These are phyloP conservation scores for Elsinoe ampelina DNA, from an alignment of 2,329 filamentous ascomycete species.

Conservation along the genomic window DNA sequence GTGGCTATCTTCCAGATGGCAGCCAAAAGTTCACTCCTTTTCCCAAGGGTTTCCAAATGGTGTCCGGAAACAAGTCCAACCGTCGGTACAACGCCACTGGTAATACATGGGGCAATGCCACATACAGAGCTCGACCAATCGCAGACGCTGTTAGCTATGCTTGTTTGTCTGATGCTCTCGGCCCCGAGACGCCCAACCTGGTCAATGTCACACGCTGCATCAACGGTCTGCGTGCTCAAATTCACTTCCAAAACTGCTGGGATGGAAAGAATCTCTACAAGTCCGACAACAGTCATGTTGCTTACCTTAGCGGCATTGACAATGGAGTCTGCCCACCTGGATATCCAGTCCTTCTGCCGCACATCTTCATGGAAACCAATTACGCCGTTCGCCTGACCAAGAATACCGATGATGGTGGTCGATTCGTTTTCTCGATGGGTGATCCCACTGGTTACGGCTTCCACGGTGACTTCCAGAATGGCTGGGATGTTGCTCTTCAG, in stretches of 20 bases:
- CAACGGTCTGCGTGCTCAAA: constrained; percentile 29
- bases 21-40: constrained; percentile 18
- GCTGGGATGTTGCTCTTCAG: constrained; percentile 37
- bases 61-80: constrained; percentile 27
- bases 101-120: constrained; percentile 28
- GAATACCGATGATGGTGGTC: constrained; percentile 26
- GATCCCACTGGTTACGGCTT: constrained; percentile 45
- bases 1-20: constrained; percentile 16
- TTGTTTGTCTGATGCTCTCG: constrained; percentile 18
- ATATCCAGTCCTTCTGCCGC: constrained; percentile 29
- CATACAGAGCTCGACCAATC: constrained; percentile 26
- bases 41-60: constrained; percentile 21
- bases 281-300: constrained; percentile 33
- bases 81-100: constrained; percentile 24
- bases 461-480: constrained; percentile 47
- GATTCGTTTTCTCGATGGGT: constrained; percentile 40
- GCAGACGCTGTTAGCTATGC: constrained; percentile 26
- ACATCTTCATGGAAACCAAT: constrained; percentile 34
- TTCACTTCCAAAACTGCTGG: constrained; percentile 33
- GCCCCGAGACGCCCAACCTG: constrained; percentile 26
- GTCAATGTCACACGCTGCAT: constrained; percentile 22
- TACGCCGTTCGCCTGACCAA: constrained; percentile 28
- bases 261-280: constrained; percentile 30
- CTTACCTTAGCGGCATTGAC: constrained; percentile 31
- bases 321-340: constrained; percentile 35